These are phyloP conservation scores for Verticillium albo-atrum DNA, from an alignment of 2,329 filamentous ascomycete species.

Conservation along the genomic window DNA sequence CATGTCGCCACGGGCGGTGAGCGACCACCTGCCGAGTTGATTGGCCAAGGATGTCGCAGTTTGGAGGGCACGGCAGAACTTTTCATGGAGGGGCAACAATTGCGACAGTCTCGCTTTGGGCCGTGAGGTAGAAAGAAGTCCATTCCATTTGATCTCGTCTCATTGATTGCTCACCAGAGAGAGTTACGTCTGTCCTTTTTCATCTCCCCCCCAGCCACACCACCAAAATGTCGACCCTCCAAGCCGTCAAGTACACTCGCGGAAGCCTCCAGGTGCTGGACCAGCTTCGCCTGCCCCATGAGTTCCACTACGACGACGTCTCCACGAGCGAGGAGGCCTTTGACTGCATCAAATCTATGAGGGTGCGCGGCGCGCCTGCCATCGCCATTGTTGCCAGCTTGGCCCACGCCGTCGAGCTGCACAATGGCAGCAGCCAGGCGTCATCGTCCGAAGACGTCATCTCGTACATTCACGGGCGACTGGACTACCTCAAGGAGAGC, in stretches of 20 bases:
- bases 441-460: slow-evolving; percentile 53
- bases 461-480: slow-evolving; percentile 66
- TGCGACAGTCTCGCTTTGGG: slow-evolving; percentile 1
- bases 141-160: too few species aligned
- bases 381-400: slow-evolving; percentile 97
- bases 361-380: slow-evolving; percentile 76
- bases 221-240: slow-evolving; percentile 50
- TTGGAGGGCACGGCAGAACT: slow-evolving; percentile 18
- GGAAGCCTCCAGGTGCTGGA: slow-evolving; percentile 74
- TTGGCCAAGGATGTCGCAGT: slow-evolving; percentile 5
- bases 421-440: slow-evolving; percentile 47
- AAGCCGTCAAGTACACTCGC: slow-evolving; percentile 72
- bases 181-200: too few species aligned
- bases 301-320: slow-evolving; percentile 72
- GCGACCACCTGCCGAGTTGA: background rate
- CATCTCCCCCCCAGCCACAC: too few species aligned
- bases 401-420: slow-evolving; percentile 79
- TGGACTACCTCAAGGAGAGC: slow-evolving; percentile 84
- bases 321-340: slow-evolving; percentile 70
- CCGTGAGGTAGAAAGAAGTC: background rate
- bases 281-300: slow-evolving; percentile 77
- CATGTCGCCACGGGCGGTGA: slow-evolving; percentile 5
- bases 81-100: slow-evolving; percentile 10
- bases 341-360: slow-evolving; percentile 78
- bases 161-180: too few species aligned